These are phyloP conservation scores for Haplosporangium sp. DNA, from an alignment of 371 early-diverging fungal genomes.

Conservation along the genomic window DNA sequence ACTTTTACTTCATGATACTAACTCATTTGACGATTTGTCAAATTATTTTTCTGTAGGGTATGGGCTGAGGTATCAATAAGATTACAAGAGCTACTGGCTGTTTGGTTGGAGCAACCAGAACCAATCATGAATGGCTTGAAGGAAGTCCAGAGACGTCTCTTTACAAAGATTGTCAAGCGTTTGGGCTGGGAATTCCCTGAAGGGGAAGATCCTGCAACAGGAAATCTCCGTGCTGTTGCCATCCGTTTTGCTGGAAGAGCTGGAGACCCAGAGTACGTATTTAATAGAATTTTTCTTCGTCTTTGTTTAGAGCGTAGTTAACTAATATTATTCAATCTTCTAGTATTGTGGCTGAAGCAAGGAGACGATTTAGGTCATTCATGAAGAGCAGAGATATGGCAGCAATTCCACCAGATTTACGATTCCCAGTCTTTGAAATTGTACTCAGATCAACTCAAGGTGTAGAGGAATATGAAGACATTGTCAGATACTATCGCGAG, in stretches of 20 bases:
- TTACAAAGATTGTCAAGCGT: constrained; percentile 18
- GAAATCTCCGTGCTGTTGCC: constrained; percentile 61
- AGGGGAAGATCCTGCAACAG: constrained; percentile 35
- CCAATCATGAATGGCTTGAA: constrained; percentile 19
- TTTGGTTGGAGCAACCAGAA: constrained; percentile 38
- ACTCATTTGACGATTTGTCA: background rate
- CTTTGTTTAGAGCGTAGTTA: background rate
- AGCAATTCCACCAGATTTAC: constrained; percentile 87
- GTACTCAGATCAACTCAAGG: constrained; percentile 75
- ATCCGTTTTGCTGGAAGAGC: constrained; percentile 63
- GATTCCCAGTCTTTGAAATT: constrained; percentile 82
- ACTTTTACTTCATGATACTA: background rate
- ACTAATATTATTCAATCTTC: background rate
- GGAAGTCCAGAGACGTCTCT: constrained; percentile 15
- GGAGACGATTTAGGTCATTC: constrained; percentile 67
- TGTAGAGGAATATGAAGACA: constrained; percentile 79
- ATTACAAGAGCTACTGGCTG: constrained; percentile 55
- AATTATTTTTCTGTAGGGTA: constrained; percentile 41
- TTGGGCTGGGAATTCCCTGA: constrained; percentile 34
- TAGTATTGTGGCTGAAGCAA: constrained; percentile 67
- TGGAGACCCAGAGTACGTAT: constrained; percentile 55
- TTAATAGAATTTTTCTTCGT: background rate
- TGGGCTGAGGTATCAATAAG: constrained; percentile 65
- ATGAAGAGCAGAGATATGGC: constrained; percentile 63
- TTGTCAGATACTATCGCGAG: constrained; percentile 80